A percentile compares a stretch with the other conserved stretches of the same genome.
Evolutionary conservation across 768 basidiomycete genomes (phyloP).

Genomic region (Amanita rimosa): DNA sequence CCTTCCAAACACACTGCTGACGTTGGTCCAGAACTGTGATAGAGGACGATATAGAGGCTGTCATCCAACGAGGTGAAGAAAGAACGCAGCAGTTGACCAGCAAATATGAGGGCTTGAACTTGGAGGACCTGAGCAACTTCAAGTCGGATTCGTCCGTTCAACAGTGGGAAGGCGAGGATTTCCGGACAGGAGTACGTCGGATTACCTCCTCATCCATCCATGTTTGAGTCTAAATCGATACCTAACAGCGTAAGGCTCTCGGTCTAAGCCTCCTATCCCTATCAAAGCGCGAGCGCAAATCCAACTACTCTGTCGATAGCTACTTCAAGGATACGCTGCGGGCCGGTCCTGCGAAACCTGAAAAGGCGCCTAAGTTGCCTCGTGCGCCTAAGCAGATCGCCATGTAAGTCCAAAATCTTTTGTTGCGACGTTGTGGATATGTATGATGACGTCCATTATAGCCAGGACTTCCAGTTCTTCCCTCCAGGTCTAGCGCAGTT

Average conservation of each 20-base stretch:
- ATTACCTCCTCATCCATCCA: background rate
- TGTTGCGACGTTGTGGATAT: slow-evolving; percentile 1
- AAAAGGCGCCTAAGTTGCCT: slow-evolving; percentile 76
- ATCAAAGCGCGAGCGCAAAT: slow-evolving; percentile 89
- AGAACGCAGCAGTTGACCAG: slow-evolving; percentile 79
- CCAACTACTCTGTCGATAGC: slow-evolving; percentile 88
- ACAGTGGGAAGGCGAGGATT: slow-evolving; percentile 96
- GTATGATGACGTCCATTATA: slow-evolving; percentile 16
- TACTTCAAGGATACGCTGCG: slow-evolving; percentile 93
- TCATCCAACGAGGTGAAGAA: slow-evolving; percentile 86
- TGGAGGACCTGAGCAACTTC: slow-evolving; percentile 96
- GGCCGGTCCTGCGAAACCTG: slow-evolving; percentile 62
- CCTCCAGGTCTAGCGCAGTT: slow-evolving; percentile 67
- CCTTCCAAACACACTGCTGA: background rate
- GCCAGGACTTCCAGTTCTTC: slow-evolving; percentile 97
- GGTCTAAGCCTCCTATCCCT: slow-evolving; percentile 75
- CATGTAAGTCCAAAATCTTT: slow-evolving; percentile 42
- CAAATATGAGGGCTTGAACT: slow-evolving; percentile 87
- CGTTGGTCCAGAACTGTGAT: slow-evolving; percentile 43
- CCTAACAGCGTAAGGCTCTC: slow-evolving; percentile 46
- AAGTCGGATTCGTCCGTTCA: slow-evolving; percentile 87
- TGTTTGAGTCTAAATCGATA: background rate
- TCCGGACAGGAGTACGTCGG: slow-evolving; percentile 52
- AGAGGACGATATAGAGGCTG: slow-evolving; percentile 88
- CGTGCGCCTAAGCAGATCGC: slow-evolving; percentile 82